A percentile compares a stretch with the other conserved stretches of the same genome.
Conservation (phyloP, 306 rosid genomes). For the Ammopiptanthus mongolicus region DNA sequence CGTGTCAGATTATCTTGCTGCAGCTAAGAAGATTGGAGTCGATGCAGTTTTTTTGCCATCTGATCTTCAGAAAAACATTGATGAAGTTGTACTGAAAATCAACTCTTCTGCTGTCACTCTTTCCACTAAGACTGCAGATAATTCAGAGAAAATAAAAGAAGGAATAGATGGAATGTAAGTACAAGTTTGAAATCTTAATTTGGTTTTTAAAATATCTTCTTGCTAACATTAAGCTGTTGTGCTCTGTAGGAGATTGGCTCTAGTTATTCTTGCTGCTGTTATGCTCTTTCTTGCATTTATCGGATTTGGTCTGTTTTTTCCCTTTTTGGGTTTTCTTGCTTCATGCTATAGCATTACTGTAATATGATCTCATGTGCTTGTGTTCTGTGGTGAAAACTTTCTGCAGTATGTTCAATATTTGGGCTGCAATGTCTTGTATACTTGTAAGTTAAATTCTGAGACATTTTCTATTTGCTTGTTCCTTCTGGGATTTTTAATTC, state of each 20-base stretch:
- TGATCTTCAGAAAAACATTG: constrained; percentile 36
- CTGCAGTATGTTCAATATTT: constrained; percentile 72
- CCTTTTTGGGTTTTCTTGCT: not conserved
- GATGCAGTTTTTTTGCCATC: constrained; percentile 35
- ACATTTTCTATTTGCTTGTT: not conserved
- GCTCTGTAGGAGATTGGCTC: constrained; percentile 62
- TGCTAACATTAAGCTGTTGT: constrained; percentile 2
- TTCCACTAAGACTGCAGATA: constrained; percentile 30
- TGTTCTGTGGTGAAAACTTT: not conserved
- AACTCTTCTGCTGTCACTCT: constrained; percentile 29
- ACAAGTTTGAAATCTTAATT: not conserved
- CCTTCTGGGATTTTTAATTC: not conserved
- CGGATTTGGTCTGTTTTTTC: constrained; percentile 61
- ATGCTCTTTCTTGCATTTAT: constrained; percentile 75
- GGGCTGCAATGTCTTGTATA: constrained; percentile 73
- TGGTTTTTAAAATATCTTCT: not conserved
- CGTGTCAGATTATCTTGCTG: constrained; percentile 44
- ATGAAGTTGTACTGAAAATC: constrained; percentile 19
- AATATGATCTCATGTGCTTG: not conserved
- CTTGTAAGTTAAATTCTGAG: constrained; percentile 53
- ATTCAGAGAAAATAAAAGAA: constrained; percentile 25
- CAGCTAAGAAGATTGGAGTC: constrained; percentile 46
- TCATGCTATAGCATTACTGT: not conserved
- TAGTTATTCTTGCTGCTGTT: constrained; percentile 65
- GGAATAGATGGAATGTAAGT: constrained; percentile 35